phyloP scores from a whole-genome alignment of 441 rosid species.

The Pelargonium fulgidum region DNA sequence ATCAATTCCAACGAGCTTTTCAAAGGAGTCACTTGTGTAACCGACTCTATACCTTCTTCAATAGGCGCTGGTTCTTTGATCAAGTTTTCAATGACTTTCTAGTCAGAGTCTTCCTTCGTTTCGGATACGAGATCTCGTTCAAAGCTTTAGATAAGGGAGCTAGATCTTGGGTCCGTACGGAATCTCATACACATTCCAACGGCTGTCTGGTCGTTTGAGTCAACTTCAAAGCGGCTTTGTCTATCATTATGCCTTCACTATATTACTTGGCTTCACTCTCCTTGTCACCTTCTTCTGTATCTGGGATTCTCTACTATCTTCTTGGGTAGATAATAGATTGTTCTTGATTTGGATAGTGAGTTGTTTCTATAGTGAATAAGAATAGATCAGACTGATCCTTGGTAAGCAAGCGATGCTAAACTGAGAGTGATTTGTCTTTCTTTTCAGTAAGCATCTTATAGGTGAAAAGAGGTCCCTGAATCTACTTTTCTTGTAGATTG shows the following conservation, averaged over 20 bases:
- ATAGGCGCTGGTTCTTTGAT: background rate
- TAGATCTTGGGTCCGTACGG: constrained; percentile 14
- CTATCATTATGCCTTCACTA: background rate
- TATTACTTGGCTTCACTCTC: background rate
- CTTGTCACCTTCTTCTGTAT: background rate
- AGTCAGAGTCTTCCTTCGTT: background rate
- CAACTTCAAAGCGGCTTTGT: background rate
- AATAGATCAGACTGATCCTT: no score
- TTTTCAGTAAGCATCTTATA: no score
- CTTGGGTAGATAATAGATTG: background rate
- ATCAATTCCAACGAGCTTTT: constrained; percentile 1
- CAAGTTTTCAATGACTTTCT: constrained; percentile 2
- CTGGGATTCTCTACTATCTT: background rate
- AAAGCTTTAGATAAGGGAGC: constrained; percentile 13
- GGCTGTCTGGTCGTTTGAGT: background rate
- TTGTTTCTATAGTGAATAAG: no score
- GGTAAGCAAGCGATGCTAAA: no score
- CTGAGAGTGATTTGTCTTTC: no score
- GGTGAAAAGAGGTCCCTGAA: no score
- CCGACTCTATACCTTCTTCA: constrained; percentile 6
- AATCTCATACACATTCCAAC: background rate
- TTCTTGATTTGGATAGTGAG: background rate
- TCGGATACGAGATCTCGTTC: constrained; percentile 1
- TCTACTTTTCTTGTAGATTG: no score
- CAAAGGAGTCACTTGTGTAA: background rate